Base-by-base conservation (phyloP, 1,284 basidiomycete species). In the Grifola frondosa region DNA sequence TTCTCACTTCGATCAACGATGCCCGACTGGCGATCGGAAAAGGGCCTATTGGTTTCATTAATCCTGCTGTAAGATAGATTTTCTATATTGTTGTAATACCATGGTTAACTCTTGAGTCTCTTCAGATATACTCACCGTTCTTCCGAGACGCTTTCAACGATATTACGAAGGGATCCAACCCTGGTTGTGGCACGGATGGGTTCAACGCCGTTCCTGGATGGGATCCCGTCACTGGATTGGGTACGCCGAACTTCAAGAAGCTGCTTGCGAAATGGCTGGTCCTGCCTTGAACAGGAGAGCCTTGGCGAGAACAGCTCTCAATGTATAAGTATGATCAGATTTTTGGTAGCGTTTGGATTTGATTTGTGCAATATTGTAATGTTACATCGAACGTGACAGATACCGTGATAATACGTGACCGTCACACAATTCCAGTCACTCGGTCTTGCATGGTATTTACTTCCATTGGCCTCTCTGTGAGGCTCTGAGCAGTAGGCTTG, bases 1-100 rank as follows among this genome's bases (percentile, higher is more conserved):
- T 86, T 37, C 59, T 85, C 3, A 68, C 79, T 1, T 68, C 84
- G 49, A 63, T 86, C 42, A 86, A 86, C 53, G 82, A 86, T 51
- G 77, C 71, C 2, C 70, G 75, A n/a, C 54, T 78, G 15, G 59
- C 58, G 6, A 56, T 62, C 3, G 69, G 72, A 0, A 70, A 70
- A 49, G 46, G 64, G 10, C 40, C 75, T 11, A 64, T 82, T 6
- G 81, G 80, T 0, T 84, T 82, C 63, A 64, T 84, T 42, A 84
- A 84, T 55, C 81, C 78, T 24, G 49, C 52, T 5, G 56, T 58
- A 37, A 34, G 38, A n/a, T n/a, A n/a, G n/a, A n/a, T n/a, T n/a
- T n/a, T n/a, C n/a, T n/a, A n/a, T n/a, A n/a, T n/a, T n/a, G n/a
- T n/a, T n/a, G n/a, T n/a, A n/a, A n/a, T n/a, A n/a, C n/a, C n/a